phyloP scores from a whole-genome alignment of 2,329 filamentous ascomycete species.

The Penicillium sp. region DNA sequence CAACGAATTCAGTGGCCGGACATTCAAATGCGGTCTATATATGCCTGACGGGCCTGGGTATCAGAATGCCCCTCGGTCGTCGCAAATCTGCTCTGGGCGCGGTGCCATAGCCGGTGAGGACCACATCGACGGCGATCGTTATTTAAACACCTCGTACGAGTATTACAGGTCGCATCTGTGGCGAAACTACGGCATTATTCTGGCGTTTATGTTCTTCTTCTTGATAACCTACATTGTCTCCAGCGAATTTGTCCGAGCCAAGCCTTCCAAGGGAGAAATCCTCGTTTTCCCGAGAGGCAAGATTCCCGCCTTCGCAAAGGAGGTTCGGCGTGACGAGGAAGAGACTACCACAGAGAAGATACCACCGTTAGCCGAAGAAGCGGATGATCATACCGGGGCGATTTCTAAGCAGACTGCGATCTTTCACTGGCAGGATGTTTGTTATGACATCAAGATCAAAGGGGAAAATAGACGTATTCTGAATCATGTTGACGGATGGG shows the following conservation, averaged over 20 bases:
- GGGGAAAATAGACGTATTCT: conserved; percentile 73
- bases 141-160: conserved; percentile 58
- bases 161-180: conserved; percentile 67
- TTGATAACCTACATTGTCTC: conserved; percentile 64
- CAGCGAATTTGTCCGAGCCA: conserved; percentile 64
- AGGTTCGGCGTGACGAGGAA: conserved; percentile 30
- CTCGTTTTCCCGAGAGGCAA: conserved; percentile 74
- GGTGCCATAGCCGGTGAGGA: conserved; percentile 61
- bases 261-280: conserved; percentile 75
- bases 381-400: conserved; percentile 72
- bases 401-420: conserved; percentile 75
- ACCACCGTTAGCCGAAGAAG: conserved; percentile 70
- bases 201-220: conserved; percentile 66
- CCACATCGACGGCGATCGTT: conserved; percentile 63
- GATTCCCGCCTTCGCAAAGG: conserved; percentile 54
- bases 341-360: conserved; percentile 38
- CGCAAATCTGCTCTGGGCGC: conserved; percentile 62
- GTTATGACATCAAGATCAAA: conserved; percentile 82
- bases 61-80: conserved; percentile 35
- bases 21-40: conserved; percentile 59
- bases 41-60: conserved; percentile 53
- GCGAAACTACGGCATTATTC: conserved; percentile 70
- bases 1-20: conserved; percentile 75
- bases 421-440: conserved; percentile 84
- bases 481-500: conserved; percentile 86